Conservation (phyloP, 495 filamentous ascomycete species). For the Penicillium arizonense region DNA sequence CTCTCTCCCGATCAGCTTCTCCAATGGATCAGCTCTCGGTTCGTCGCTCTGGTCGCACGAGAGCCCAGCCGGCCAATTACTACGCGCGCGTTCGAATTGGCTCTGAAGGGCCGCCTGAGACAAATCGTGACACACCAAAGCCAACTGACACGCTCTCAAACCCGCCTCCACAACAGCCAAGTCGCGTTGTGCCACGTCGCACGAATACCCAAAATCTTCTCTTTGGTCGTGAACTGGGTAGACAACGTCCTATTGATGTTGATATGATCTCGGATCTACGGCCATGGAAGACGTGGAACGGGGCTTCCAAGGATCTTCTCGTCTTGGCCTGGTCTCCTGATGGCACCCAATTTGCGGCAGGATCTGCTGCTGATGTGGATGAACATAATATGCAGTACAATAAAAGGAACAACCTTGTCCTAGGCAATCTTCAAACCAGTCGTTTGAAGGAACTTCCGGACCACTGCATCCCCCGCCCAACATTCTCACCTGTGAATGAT, state of each 20-base stretch:
- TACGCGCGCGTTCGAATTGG: slow-evolving; percentile 10
- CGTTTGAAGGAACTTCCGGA: slow-evolving; percentile 64
- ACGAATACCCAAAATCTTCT: slow-evolving; percentile 19
- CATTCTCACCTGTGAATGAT: slow-evolving; percentile 54
- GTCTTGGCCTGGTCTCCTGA: slow-evolving; percentile 49
- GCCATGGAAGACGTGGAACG: slow-evolving; percentile 46
- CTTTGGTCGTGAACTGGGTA: slow-evolving; percentile 25
- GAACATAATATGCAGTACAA: slow-evolving; percentile 82
- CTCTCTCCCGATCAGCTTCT: background rate
- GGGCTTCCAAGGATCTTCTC: slow-evolving; percentile 51
- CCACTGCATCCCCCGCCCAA: slow-evolving; percentile 62
- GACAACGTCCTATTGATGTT: slow-evolving; percentile 14
- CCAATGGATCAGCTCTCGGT: background rate
- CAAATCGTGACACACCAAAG: background rate
- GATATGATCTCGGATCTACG: slow-evolving; percentile 25
- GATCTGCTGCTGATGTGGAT: slow-evolving; percentile 74
- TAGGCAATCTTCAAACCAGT: slow-evolving; percentile 60
- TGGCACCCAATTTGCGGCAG: slow-evolving; percentile 51
- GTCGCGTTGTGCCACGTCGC: background rate
- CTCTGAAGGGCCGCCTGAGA: background rate
- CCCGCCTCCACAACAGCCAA: background rate
- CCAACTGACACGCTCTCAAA: too few relatives aligned
- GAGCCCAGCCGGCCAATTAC: slow-evolving; percentile 25
- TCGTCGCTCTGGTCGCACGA: slow-evolving; percentile 25
- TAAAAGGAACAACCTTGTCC: slow-evolving; percentile 68